Percentiles rank a stretch among this genome's conserved stretches.
Conservation (phyloP, 345 rosid species). For the Punica granatum region DNA sequence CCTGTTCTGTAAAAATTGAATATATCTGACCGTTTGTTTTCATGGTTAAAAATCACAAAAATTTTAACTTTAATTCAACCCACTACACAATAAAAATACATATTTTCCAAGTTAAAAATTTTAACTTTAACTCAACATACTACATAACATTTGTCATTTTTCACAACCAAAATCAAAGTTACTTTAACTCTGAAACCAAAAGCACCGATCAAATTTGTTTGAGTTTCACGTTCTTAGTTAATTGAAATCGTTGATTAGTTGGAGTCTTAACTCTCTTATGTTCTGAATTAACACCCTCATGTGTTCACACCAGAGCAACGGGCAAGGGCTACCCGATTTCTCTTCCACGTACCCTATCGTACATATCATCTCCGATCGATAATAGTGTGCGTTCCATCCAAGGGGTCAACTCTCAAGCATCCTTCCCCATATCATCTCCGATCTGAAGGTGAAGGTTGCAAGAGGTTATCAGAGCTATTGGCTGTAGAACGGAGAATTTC, state of each 20-base stretch:
- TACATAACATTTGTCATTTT: no score
- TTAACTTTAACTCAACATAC: no score
- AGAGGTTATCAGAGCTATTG: not conserved
- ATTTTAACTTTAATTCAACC: no score
- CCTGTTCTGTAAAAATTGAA: not conserved
- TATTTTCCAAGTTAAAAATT: no score
- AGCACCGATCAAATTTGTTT: no score
- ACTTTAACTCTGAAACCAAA: no score
- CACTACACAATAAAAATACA: no score
- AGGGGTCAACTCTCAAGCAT: not conserved
- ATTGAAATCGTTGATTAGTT: not conserved
- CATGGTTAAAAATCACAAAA: no score
- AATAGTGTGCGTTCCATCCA: not conserved
- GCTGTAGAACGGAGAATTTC: not conserved
- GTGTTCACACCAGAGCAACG: not conserved
- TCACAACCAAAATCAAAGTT: no score
- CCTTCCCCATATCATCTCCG: not conserved
- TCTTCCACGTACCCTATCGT: not conserved
- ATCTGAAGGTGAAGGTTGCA: not conserved
- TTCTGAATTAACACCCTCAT: not conserved
- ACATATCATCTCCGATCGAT: not conserved
- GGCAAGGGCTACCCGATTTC: not conserved
- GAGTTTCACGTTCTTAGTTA: not conserved
- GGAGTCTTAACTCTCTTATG: not conserved
- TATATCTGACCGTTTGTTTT: no score